Conservation (phyloP, 345 rosid genomes). For the Brassica incana region DNA sequence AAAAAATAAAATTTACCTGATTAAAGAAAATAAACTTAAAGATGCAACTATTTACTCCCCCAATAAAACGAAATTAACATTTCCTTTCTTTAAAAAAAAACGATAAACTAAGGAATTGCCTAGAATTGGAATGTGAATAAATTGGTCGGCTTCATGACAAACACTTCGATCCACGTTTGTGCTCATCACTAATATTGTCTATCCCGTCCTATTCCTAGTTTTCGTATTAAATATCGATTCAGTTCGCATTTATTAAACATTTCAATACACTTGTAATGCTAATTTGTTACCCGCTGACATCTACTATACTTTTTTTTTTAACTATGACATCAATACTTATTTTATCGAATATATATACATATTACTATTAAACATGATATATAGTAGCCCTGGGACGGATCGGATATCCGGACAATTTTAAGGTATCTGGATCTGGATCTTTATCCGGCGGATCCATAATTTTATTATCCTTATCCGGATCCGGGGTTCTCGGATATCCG, state of each 20-base stretch:
- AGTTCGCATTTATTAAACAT: not conserved
- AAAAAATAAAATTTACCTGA: not conserved
- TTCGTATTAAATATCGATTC: not conserved
- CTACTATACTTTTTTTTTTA: too few species aligned
- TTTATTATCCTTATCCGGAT: too few species aligned
- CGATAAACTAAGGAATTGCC: not conserved
- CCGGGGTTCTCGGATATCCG: too few species aligned
- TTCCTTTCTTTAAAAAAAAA: not conserved
- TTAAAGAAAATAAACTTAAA: not conserved
- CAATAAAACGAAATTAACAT: not conserved
- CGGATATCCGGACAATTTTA: too few species aligned
- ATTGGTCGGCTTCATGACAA: not conserved
- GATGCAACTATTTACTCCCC: not conserved
- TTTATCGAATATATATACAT: not conserved
- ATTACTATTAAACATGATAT: not conserved
- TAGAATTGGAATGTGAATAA: not conserved
- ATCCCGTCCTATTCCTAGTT: not conserved
- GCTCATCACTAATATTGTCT: not conserved
- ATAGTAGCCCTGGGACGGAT: not conserved
- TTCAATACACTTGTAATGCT: not conserved
- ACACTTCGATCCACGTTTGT: conserved; percentile 12
- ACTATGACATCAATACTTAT: too few species aligned
- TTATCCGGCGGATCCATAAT: too few species aligned
- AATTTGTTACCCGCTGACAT: not conserved
- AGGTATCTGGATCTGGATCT: too few species aligned